Percentiles rank a stretch among this genome's conserved stretches.
Evolutionary conservation across 768 basidiomycete genomes (phyloP).

Genomic region (Trametopsis cervina): DNA sequence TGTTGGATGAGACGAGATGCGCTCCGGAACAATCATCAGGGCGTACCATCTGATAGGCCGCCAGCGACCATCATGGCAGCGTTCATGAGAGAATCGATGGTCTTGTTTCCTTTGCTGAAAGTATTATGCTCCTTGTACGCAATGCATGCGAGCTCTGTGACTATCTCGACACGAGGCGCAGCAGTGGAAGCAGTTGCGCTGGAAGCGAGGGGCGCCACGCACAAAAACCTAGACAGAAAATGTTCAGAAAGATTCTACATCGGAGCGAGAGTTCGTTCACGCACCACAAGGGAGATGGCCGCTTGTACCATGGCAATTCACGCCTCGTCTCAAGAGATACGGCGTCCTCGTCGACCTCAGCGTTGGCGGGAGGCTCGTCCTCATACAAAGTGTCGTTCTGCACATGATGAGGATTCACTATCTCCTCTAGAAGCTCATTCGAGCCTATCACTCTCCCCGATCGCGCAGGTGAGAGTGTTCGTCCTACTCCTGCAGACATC

Average conservation of each 20-base stretch:
- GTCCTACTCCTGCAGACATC: neutral
- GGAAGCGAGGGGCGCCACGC: constrained; percentile 44
- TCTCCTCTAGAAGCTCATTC: constrained; percentile 42
- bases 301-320: constrained; percentile 64
- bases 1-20: constrained; percentile 1
- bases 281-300: constrained; percentile 70
- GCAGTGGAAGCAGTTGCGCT: constrained; percentile 49
- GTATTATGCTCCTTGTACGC: constrained; percentile 50
- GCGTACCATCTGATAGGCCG: neutral
- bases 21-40: neutral
- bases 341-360: constrained; percentile 13
- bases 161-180: constrained; percentile 69
- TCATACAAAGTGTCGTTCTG: constrained; percentile 30
- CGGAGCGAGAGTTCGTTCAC: constrained; percentile 13
- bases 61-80: neutral
- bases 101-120: constrained; percentile 12
- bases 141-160: constrained; percentile 70
- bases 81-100: neutral
- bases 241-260: neutral
- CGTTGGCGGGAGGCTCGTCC: constrained; percentile 16
- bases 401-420: constrained; percentile 34
- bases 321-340: constrained; percentile 18
- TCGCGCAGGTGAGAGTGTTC: constrained; percentile 16
- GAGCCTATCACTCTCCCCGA: constrained; percentile 38
- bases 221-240: constrained; percentile 49